phyloP scores from a whole-genome alignment of 371 early-diverging fungal species.

The Saksenaea oblongispora region DNA sequence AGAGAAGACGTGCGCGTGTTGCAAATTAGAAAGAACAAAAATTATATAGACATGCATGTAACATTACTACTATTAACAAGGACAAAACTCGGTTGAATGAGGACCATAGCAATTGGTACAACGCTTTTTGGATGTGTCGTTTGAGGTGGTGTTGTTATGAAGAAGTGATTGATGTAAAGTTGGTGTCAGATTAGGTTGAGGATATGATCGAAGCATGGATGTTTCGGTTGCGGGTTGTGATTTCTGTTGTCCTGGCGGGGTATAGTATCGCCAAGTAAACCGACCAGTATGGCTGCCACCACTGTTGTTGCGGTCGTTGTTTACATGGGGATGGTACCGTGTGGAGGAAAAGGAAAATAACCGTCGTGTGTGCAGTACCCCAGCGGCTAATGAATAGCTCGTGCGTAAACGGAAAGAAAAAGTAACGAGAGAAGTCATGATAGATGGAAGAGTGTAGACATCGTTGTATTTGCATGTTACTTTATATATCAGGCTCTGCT shows the following conservation, averaged over 20 bases:
- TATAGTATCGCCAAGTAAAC: neutral
- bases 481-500: neutral
- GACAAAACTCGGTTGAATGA: constrained; percentile 53
- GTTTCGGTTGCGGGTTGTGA: neutral
- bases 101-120: constrained; percentile 52
- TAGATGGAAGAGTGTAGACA: neutral
- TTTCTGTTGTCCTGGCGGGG: neutral
- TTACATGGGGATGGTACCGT: neutral
- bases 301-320: neutral
- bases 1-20: constrained; percentile 19
- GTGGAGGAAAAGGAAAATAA: neutral
- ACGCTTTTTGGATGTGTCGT: constrained; percentile 3
- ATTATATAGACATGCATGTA: neutral
- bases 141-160: neutral
- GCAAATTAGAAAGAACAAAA: neutral
- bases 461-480: neutral
- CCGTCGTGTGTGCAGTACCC: neutral
- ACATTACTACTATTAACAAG: constrained; percentile 28
- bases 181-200: neutral
- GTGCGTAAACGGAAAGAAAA: neutral
- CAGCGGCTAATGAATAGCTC: neutral
- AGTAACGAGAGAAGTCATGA: neutral
- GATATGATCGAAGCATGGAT: neutral
- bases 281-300: neutral
- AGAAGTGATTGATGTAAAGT: neutral